Percentiles rank a stretch among this genome's conserved stretches.
Conservation (phyloP, 257 asterid genomes). For the Perilla frutescens region DNA sequence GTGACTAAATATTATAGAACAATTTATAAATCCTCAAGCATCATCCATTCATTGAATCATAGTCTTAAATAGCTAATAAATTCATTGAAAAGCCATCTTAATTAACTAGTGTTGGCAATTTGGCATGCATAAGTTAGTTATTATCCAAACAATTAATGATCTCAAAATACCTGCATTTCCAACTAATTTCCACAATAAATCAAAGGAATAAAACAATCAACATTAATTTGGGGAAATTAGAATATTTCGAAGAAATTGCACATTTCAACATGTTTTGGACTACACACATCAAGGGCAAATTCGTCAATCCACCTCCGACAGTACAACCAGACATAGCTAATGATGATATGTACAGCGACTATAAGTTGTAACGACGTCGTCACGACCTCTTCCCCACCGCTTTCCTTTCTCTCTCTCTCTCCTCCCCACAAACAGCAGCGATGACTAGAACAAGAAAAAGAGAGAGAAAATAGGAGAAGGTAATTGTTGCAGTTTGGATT, state of each 20-base stretch:
- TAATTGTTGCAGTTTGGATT: constrained; percentile 20
- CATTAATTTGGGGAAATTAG: no score
- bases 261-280: not conserved
- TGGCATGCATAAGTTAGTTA: not conserved
- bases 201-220: no score
- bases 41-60: no score
- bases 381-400: constrained; percentile 33
- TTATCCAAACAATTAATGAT: not conserved
- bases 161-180: not conserved
- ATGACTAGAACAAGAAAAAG: constrained; percentile 8
- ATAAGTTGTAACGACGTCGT: constrained; percentile 42
- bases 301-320: constrained; percentile 38
- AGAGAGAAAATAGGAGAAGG: constrained; percentile 27
- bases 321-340: constrained; percentile 40
- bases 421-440: not conserved
- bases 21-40: no score
- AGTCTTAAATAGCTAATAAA: no score
- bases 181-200: not conserved
- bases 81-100: no score
- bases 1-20: no score
- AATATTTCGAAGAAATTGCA: not conserved
- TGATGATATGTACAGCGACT: constrained; percentile 34
- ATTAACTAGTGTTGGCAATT: not conserved
- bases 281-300: constrained; percentile 29
- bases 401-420: constrained; percentile 38